Evolutionary conservation across 2,329 filamentous ascomycete genomes (phyloP).

Genomic region (Colletotrichum higginsianum): DNA sequence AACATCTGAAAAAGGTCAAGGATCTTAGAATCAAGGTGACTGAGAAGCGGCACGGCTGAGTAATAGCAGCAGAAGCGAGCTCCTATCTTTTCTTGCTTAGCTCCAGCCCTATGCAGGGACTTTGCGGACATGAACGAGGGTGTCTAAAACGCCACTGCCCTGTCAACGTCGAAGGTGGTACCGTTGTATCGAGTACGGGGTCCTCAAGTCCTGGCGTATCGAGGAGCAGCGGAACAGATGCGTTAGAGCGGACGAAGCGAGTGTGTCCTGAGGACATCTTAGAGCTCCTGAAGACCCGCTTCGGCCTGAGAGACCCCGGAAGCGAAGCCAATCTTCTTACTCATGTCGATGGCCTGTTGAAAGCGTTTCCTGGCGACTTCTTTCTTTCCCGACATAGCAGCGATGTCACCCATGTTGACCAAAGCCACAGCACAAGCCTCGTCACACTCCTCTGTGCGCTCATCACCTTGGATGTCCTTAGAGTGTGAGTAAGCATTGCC

Average conservation of each 20-base stretch:
- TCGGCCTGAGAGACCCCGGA: slow-evolving; percentile 68
- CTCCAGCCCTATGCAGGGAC: slow-evolving; percentile 38
- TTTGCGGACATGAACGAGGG: slow-evolving; percentile 7
- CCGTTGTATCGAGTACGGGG: neutral
- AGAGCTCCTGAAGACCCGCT: slow-evolving; percentile 58
- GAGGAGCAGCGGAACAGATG: neutral
- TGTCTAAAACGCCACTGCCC: neutral
- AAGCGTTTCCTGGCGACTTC: slow-evolving; percentile 78
- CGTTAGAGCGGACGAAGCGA: neutral
- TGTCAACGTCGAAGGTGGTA: neutral
- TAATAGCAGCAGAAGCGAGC: neutral
- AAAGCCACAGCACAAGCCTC: slow-evolving; percentile 85
- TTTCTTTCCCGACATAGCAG: slow-evolving; percentile 78
- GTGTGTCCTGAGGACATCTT: neutral
- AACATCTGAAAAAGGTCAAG: slow-evolving; percentile 7
- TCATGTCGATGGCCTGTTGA: slow-evolving; percentile 76
- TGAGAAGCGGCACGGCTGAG: neutral
- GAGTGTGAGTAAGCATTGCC: slow-evolving; percentile 80
- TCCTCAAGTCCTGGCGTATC: neutral
- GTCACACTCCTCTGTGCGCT: slow-evolving; percentile 85
- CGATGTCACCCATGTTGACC: slow-evolving; percentile 90
- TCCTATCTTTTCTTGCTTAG: slow-evolving; percentile 1
- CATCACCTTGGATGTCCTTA: slow-evolving; percentile 74
- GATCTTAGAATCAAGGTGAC: neutral
- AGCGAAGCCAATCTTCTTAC: slow-evolving; percentile 66